Conservation (phyloP, 2,329 filamentous ascomycete species). For the Aspergillus sp. region DNA sequence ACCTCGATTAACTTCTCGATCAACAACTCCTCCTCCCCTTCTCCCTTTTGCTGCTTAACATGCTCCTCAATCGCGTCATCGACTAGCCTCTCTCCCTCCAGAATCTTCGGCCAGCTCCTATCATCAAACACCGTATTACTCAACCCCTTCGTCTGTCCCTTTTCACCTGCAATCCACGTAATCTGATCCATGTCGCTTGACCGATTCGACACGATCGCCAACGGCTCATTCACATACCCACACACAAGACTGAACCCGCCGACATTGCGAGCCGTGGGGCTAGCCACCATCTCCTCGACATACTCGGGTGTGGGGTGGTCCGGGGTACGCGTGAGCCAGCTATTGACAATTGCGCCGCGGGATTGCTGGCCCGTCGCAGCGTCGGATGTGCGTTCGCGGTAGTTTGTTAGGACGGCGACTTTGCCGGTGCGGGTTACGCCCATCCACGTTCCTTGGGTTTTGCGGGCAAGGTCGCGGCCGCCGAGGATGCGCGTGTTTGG, state of each 20-base stretch:
- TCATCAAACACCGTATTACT: constrained; percentile 64
- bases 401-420: constrained; percentile 64
- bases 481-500: constrained; percentile 58
- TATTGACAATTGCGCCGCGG: constrained; percentile 60
- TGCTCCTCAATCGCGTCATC: constrained; percentile 50
- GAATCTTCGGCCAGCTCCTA: constrained; percentile 61
- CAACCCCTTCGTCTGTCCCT: constrained; percentile 56
- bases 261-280: constrained; percentile 55
- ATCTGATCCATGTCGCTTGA: constrained; percentile 53
- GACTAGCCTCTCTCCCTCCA: constrained; percentile 56
- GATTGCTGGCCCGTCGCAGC: constrained; percentile 50
- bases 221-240: constrained; percentile 53
- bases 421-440: constrained; percentile 62
- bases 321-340: constrained; percentile 53
- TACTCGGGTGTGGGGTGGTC: constrained; percentile 49
- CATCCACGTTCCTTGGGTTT: constrained; percentile 64
- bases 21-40: constrained; percentile 46
- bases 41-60: constrained; percentile 38
- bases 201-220: constrained; percentile 64
- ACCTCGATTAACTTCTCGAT: constrained; percentile 54
- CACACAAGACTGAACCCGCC: constrained; percentile 65
- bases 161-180: constrained; percentile 50
- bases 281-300: constrained; percentile 55
- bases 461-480: constrained; percentile 61
- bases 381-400: constrained; percentile 55